These are phyloP conservation scores for Kuraishia ogatae DNA, from an alignment of 805 yeast species.

Conservation along the genomic window DNA sequence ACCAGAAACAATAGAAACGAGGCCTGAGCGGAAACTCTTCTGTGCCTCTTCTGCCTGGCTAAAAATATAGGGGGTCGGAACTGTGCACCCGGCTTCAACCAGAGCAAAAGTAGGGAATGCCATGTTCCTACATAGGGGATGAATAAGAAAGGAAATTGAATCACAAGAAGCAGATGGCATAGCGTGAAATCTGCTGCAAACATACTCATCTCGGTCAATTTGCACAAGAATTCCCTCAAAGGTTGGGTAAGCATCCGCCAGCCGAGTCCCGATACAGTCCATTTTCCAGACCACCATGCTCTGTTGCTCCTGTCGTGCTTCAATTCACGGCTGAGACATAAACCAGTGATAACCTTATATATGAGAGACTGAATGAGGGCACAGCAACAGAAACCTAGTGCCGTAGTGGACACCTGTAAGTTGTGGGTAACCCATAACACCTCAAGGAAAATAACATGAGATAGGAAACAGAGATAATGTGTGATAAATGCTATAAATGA, in stretches of 20 bases:
- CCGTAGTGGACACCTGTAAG: slow-evolving; percentile 51
- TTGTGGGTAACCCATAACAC: slow-evolving; percentile 60
- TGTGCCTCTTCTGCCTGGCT: slow-evolving; percentile 30
- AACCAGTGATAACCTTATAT: slow-evolving; percentile 39
- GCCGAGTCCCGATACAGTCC: slow-evolving; percentile 57
- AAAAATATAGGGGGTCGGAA: slow-evolving; percentile 37
- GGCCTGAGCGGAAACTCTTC: slow-evolving; percentile 23
- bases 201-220: slow-evolving; percentile 55
- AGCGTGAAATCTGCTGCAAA: slow-evolving; percentile 58
- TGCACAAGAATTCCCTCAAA: slow-evolving; percentile 52
- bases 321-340: slow-evolving; percentile 54
- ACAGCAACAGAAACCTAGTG: slow-evolving; percentile 53
- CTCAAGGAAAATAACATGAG: slow-evolving; percentile 49
- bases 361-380: slow-evolving; percentile 49
- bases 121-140: slow-evolving; percentile 57
- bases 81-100: slow-evolving; percentile 54
- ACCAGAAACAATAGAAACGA: slow-evolving; percentile 28
- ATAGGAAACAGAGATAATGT: slow-evolving; percentile 43
- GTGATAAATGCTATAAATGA: slow-evolving; percentile 45
- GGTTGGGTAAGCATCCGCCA: slow-evolving; percentile 57
- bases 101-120: slow-evolving; percentile 59
- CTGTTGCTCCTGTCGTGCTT: slow-evolving; percentile 49
- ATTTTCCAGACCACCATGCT: slow-evolving; percentile 77
- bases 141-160: slow-evolving; percentile 52
- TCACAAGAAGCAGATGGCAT: slow-evolving; percentile 47